A percentile compares a stretch with the other conserved stretches of the same genome.
These are phyloP conservation scores for Handroanthus guayacan DNA, from an alignment of 257 asterid genomes.

Conservation along the genomic window DNA sequence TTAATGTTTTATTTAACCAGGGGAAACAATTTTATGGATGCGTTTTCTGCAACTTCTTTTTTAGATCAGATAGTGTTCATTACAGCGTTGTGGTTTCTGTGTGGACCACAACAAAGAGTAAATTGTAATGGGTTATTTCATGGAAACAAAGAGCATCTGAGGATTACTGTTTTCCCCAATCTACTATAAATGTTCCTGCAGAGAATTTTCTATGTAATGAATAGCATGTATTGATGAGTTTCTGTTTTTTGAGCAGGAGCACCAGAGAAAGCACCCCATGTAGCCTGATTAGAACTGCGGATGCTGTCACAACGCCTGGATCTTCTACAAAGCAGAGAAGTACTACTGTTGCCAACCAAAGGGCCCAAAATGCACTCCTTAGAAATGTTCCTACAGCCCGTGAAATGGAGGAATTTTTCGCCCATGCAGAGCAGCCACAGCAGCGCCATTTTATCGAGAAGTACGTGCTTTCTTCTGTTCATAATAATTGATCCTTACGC, in stretches of 20 bases:
- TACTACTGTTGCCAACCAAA: slow-evolving; percentile 37
- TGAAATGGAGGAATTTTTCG: slow-evolving; percentile 73
- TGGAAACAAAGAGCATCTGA: neutral
- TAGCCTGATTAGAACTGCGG: slow-evolving; percentile 53
- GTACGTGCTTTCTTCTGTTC: slow-evolving; percentile 40
- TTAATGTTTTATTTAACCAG: neutral
- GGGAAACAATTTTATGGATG: neutral
- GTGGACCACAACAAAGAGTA: neutral
- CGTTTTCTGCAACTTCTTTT: neutral
- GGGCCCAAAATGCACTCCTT: slow-evolving; percentile 42
- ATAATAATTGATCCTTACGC: neutral
- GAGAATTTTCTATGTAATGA: neutral
- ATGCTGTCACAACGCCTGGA: slow-evolving; percentile 45
- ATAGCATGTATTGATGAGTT: neutral
- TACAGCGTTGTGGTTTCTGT: neutral
- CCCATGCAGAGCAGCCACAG: slow-evolving; percentile 59
- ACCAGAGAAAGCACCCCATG: slow-evolving; percentile 76
- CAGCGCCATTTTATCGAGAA: slow-evolving; percentile 64
- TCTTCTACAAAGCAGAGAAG: slow-evolving; percentile 56
- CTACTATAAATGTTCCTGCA: neutral
- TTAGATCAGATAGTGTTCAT: neutral
- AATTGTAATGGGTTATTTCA: neutral
- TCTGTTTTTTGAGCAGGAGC: slow-evolving; percentile 47
- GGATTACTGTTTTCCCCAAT: neutral
- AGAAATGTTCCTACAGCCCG: slow-evolving; percentile 49